These are phyloP conservation scores for Anacardium occidentale DNA, from an alignment of 345 rosid species.

Conservation along the genomic window DNA sequence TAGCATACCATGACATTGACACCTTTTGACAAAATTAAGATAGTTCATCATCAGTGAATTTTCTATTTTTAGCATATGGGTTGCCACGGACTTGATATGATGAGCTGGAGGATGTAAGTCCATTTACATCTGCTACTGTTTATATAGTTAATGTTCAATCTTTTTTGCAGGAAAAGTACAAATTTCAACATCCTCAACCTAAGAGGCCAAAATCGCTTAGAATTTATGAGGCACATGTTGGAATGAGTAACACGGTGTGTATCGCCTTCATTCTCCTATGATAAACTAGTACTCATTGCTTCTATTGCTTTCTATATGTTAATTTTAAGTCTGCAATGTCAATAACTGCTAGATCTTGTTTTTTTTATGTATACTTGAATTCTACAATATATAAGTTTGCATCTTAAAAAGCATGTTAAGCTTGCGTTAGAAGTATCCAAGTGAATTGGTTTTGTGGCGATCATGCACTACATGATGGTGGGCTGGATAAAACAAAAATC, in stretches of 20 bases:
- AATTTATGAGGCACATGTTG: conserved; percentile 93
- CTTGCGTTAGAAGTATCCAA: background rate
- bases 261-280: conserved; percentile 28
- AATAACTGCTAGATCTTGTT: background rate
- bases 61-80: background rate
- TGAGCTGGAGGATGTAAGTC: background rate
- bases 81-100: background rate
- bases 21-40: background rate
- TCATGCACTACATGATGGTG: background rate
- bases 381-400: background rate
- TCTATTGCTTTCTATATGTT: background rate
- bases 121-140: conserved; percentile 5
- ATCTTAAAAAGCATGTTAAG: background rate
- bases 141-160: conserved; percentile 17
- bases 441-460: background rate
- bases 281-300: background rate
- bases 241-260: conserved; percentile 94
- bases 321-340: background rate
- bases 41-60: background rate
- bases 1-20: background rate
- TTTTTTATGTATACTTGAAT: background rate
- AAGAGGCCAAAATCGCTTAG: conserved; percentile 81
- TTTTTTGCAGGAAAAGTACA: conserved; percentile 67
- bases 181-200: conserved; percentile 84
- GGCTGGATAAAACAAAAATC: background rate